Evolutionary conservation across 495 filamentous ascomycete species (phyloP), one percentile per base, ranked within the genome.

Genomic region (Tirmania nivea): DNA sequence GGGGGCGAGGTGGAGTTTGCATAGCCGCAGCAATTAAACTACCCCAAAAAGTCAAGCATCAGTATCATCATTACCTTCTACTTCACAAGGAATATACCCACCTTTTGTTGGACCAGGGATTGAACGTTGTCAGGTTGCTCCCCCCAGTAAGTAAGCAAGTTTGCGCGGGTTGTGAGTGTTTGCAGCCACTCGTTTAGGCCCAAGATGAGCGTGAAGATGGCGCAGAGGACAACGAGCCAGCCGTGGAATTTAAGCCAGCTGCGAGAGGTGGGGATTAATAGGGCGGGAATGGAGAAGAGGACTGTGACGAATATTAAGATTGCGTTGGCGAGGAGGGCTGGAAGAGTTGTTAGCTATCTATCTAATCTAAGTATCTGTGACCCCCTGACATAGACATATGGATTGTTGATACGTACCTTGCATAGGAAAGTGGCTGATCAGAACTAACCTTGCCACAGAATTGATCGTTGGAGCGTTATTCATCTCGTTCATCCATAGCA

Each of bases 21-120:
- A 67, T 82, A 86, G 37, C 82, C 82, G 58, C 82, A 86, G 75
- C 82, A 86, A 53, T 71, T 66, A 65, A 85, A 84, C 78, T 83
- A 59, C 53, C 25, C 25, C 3, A 31, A 31, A 31, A 3, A 3
- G 25, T 45, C 17, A 31, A n/a, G 17, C 10, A 16, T 54, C n/a
- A n/a, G n/a, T n/a, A n/a, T n/a, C n/a, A n/a, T n/a, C n/a, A n/a
- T 31, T 7, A 31, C 0, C 25, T 31, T 31, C 25, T 31, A 31
- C 25, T 31, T 31, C 25, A 5, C 25, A 5, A 31, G 7, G 25
- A 19, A 54, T 49, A 49, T 35, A 65, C 75, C 50, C 63, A 84
- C 80, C 63, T 71, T 70, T 54, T 75, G 71, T 60, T 86, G 79
- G 63, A 85, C 67, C 35, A 85, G 61, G 55, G 71, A 73, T 65